These are phyloP conservation scores for Nematodospora valgi DNA, from an alignment of 805 yeast species.

Conservation along the genomic window DNA sequence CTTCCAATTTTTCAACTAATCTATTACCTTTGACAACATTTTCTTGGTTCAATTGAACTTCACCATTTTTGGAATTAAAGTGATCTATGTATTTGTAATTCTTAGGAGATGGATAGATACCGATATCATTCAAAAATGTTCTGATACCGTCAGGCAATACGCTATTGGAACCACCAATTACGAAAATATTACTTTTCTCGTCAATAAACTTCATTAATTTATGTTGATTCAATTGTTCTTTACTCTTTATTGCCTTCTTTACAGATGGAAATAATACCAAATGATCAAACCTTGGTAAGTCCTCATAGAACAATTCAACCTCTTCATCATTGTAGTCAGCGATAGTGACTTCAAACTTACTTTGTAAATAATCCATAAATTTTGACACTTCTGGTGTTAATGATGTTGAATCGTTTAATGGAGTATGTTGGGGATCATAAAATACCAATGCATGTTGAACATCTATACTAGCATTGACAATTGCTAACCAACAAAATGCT, in stretches of 20 bases:
- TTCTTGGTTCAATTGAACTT: constrained; percentile 27
- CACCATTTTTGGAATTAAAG: constrained; percentile 37
- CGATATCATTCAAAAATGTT: constrained; percentile 70
- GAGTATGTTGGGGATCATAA: constrained; percentile 27
- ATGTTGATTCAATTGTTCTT: constrained; percentile 26
- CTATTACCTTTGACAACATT: constrained; percentile 20
- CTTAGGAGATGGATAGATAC: constrained; percentile 80
- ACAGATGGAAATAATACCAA: constrained; percentile 34
- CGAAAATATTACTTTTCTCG: constrained; percentile 73
- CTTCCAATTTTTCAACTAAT: constrained; percentile 16
- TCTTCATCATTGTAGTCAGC: constrained; percentile 22
- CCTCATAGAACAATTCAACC: constrained; percentile 21
- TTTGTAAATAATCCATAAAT: constrained; percentile 21
- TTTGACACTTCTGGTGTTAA: constrained; percentile 16
- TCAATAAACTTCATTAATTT: constrained; percentile 56
- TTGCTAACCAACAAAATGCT: constrained; percentile 8
- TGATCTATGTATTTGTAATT: constrained; percentile 64
- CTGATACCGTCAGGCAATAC: constrained; percentile 46
- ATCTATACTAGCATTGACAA: constrained; percentile 9
- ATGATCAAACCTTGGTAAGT: constrained; percentile 23
- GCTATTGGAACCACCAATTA: constrained; percentile 39
- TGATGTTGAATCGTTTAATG: constrained; percentile 14
- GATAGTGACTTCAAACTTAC: constrained; percentile 14
- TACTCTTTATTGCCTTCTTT: constrained; percentile 30
- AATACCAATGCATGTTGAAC: constrained; percentile 27